Evolutionary conservation across 495 filamentous ascomycete species (phyloP).

Genomic region (Hyaloscypha variabilis): DNA sequence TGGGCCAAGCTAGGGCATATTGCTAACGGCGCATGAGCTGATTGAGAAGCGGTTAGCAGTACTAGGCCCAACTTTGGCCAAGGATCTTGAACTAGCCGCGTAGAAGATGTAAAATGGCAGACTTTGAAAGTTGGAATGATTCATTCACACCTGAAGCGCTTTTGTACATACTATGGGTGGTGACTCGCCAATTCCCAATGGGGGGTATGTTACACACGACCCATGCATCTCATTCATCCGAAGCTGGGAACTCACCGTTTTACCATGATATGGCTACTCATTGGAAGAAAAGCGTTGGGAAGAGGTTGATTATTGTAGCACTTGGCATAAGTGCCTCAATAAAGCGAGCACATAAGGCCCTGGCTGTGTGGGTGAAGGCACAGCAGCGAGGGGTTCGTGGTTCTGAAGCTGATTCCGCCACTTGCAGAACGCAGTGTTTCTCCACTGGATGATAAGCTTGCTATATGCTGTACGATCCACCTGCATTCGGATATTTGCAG

Average conservation of each 20-base stretch:
- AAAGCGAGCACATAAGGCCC: background rate
- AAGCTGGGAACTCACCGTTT: constrained; percentile 1
- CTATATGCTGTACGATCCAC: background rate
- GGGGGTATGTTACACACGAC: background rate
- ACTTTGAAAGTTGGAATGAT: no score
- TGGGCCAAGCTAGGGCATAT: no score
- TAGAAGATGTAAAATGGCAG: no score
- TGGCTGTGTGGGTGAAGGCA: background rate
- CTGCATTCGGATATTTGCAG: constrained; percentile 8
- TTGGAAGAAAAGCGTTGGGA: background rate
- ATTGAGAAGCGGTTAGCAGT: no score
- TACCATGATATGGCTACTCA: background rate
- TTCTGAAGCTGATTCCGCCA: background rate
- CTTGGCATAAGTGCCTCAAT: constrained; percentile 8
- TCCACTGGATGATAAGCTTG: background rate
- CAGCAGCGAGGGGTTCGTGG: background rate
- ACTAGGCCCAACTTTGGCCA: no score
- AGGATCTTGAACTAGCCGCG: no score
- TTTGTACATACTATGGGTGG: no score
- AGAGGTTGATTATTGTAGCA: background rate
- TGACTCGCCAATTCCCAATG: no score
- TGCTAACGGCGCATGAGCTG: no score
- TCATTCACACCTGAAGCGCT: no score
- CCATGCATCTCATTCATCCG: background rate
- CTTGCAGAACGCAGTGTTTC: background rate